These are phyloP conservation scores for Sporodiniella umbellata DNA, from an alignment of 371 early-diverging fungal species.

Conservation along the genomic window DNA sequence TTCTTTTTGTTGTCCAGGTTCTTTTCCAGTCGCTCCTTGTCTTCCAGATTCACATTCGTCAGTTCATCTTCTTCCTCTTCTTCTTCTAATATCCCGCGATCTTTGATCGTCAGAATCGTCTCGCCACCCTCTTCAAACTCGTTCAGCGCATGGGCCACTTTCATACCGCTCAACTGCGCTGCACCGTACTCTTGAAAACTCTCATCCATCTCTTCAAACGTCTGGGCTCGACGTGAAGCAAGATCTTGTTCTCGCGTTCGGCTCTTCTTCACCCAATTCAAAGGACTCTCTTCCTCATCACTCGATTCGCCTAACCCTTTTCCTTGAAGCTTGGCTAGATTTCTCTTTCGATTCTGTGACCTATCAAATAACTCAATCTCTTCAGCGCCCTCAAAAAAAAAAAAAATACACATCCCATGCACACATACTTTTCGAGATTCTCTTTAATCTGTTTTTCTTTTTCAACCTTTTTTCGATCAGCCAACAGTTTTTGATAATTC, in stretches of 20 bases:
- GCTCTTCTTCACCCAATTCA: constrained; percentile 62
- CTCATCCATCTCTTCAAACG: constrained; percentile 42
- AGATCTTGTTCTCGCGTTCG: constrained; percentile 49
- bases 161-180: constrained; percentile 67
- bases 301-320: constrained; percentile 68
- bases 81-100: constrained; percentile 72
- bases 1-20: constrained; percentile 79
- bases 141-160: constrained; percentile 72
- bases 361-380: no score
- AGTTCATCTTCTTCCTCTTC: constrained; percentile 74
- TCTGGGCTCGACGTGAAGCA: constrained; percentile 50
- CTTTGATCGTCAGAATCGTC: constrained; percentile 84
- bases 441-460: constrained; percentile 48
- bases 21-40: constrained; percentile 61
- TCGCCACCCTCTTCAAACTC: constrained; percentile 77
- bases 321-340: constrained; percentile 60
- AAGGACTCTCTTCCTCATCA: constrained; percentile 58
- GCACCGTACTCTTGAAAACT: constrained; percentile 39
- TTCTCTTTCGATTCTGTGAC: constrained; percentile 57
- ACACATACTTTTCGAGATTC: constrained; percentile 58
- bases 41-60: constrained; percentile 67
- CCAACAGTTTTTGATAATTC: constrained; percentile 56
- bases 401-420: no score
- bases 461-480: constrained; percentile 46
- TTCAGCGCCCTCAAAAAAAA: no score